These are phyloP conservation scores for Pyrenochaeta sp. DNA, from an alignment of 2,329 filamentous ascomycete genomes.

Conservation along the genomic window DNA sequence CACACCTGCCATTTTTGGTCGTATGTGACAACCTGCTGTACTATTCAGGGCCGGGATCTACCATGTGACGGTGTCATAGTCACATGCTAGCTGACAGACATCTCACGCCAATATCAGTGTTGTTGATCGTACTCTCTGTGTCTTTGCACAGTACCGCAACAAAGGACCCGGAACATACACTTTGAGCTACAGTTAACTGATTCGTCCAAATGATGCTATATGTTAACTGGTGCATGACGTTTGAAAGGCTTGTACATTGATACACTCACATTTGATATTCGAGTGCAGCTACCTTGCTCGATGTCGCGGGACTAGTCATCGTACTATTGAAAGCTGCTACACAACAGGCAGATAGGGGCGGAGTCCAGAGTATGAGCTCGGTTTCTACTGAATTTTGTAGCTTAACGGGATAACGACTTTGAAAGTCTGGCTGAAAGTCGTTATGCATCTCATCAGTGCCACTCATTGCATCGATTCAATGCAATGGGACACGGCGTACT, in stretches of 20 bases:
- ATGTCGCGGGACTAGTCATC: neutral
- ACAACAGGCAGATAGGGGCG: no score
- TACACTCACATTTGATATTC: neutral
- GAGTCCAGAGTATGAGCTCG: no score
- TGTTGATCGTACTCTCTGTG: neutral
- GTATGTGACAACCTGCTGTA: no score
- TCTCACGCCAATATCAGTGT: neutral
- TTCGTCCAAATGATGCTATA: neutral
- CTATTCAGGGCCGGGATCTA: neutral
- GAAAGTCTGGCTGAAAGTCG: no score
- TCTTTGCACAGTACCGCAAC: constrained; percentile 1
- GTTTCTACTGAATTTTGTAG: no score
- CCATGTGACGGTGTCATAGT: neutral
- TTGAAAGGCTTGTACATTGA: neutral
- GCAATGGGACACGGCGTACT: no score
- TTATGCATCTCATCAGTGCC: no score
- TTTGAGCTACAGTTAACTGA: neutral
- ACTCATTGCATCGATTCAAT: no score
- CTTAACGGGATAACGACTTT: no score
- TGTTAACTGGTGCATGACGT: neutral
- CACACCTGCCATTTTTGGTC: no score
- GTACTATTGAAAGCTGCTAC: no score
- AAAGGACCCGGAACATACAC: constrained; percentile 1
- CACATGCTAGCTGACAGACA: constrained; percentile 1
- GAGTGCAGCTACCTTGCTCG: constrained; percentile 10